Percentiles rank a stretch among this genome's conserved stretches.
Conservation (phyloP, 345 rosid genomes). For the Eucalyptus tenuipes region DNA sequence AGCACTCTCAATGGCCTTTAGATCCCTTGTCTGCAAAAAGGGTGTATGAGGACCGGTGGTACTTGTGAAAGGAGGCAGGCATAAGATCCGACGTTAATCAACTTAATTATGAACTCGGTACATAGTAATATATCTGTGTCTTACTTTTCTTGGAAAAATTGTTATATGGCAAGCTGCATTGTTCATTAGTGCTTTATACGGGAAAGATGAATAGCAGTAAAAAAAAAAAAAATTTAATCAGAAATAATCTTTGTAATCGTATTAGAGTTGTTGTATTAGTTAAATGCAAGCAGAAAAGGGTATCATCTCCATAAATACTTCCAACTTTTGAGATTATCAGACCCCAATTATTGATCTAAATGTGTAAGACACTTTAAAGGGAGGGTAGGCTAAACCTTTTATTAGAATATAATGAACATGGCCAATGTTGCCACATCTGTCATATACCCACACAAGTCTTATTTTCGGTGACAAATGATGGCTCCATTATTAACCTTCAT, state of each 20-base stretch:
- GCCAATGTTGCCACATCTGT: neutral
- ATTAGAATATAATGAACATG: neutral
- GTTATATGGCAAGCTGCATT: neutral
- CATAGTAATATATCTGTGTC: neutral
- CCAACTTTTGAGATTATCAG: neutral
- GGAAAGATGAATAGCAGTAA: neutral
- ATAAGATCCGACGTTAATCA: neutral
- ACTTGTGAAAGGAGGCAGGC: slow-evolving; percentile 10
- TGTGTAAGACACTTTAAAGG: neutral
- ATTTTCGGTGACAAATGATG: neutral
- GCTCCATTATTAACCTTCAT: neutral
- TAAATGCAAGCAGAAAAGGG: neutral
- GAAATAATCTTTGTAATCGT: neutral
- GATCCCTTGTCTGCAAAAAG: slow-evolving; percentile 18
- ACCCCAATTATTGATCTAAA: neutral
- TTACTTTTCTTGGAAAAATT: neutral
- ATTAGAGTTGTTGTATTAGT: neutral
- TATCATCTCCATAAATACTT: neutral
- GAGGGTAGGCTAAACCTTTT: neutral
- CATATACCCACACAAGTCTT: neutral
- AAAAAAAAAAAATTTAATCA: neutral
- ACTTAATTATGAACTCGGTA: neutral
- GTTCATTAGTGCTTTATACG: neutral
- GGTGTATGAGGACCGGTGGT: slow-evolving; percentile 13
- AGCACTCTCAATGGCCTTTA: neutral